Evolutionary conservation across 495 filamentous ascomycete species (phyloP), one percentile per base, ranked within the genome.

Genomic region (Lophiotrema nucula): DNA sequence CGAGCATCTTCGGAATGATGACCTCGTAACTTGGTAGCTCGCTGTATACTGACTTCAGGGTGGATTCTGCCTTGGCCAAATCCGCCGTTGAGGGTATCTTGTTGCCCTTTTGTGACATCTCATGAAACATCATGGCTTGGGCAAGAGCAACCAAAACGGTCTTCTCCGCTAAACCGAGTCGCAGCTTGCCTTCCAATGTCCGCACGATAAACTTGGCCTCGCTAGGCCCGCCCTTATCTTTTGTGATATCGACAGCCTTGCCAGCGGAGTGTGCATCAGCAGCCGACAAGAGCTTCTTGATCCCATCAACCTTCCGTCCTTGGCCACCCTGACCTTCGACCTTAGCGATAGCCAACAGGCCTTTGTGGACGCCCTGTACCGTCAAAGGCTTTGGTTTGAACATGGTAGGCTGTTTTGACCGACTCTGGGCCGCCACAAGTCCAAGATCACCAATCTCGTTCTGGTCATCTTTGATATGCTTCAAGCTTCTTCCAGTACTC

Each of bases 361-460:
- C 88, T 72, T 95, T 86, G 65, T 92, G 90, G 1, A 98, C 92
- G 18, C 88, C 89, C 37, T 79, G 80, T 3, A 98, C 80, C 1
- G 91, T 97, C 65, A 98, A 76, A 19, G 91, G 78, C 70, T 96
- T 97, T 2, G 91, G 95, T 69, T 93, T 92, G 78, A 96, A 96
- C 88, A 98, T 96, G 1, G 95, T 97, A 11, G 87, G 87, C 67
- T 98, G 93, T 45, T 90, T 97, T 18, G 84, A 87, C 70, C 95
- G 81, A 69, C 89, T 95, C 73, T 97, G 96, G 24, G 93, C 89
- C 21, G 93, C 93, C 1, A 98, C 93, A 47, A 97, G 77, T 15
- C 93, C 93, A 18, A 98, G 77, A 70, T 98, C 93, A 22, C 93
- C 93, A 68, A 97, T 95, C 63, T 97, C 89, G 62, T 90, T 89